These are phyloP conservation scores for Aspergillus ruber DNA, from an alignment of 2,329 filamentous ascomycete species.

Conservation along the genomic window DNA sequence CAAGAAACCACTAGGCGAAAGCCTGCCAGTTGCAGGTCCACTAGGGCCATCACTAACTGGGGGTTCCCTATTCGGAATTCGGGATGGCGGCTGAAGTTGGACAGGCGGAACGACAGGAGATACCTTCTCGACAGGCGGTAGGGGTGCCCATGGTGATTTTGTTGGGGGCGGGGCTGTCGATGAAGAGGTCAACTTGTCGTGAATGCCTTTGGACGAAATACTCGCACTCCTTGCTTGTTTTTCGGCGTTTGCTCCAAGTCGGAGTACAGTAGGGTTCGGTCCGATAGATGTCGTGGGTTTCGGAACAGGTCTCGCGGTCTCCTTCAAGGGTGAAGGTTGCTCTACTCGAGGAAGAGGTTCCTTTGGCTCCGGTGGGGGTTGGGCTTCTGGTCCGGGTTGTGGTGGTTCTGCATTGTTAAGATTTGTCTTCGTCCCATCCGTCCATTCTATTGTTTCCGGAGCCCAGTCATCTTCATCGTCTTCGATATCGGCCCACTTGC, in stretches of 20 bases:
- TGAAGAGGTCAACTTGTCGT: slow-evolving; percentile 48
- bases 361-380: slow-evolving; percentile 16
- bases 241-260: slow-evolving; percentile 42
- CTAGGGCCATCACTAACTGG: slow-evolving; percentile 51
- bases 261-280: slow-evolving; percentile 45
- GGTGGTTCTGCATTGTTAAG: slow-evolving; percentile 42
- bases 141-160: slow-evolving; percentile 85
- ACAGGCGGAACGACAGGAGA: slow-evolving; percentile 58
- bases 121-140: slow-evolving; percentile 78
- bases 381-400: background rate
- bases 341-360: slow-evolving; percentile 15
- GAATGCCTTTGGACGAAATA: slow-evolving; percentile 44
- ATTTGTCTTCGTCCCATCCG: slow-evolving; percentile 61
- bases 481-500: slow-evolving; percentile 65
- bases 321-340: slow-evolving; percentile 16
- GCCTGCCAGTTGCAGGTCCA: slow-evolving; percentile 27
- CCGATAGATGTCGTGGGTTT: slow-evolving; percentile 41
- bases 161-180: slow-evolving; percentile 55
- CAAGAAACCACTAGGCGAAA: slow-evolving; percentile 19
- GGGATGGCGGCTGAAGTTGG: slow-evolving; percentile 38
- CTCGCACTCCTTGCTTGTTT: slow-evolving; percentile 39
- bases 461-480: slow-evolving; percentile 65
- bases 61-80: slow-evolving; percentile 51
- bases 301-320: slow-evolving; percentile 22
- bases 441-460: slow-evolving; percentile 62